These are phyloP conservation scores for Ustilaginoidea virens DNA, from an alignment of 2,329 filamentous ascomycete genomes.

Conservation along the genomic window DNA sequence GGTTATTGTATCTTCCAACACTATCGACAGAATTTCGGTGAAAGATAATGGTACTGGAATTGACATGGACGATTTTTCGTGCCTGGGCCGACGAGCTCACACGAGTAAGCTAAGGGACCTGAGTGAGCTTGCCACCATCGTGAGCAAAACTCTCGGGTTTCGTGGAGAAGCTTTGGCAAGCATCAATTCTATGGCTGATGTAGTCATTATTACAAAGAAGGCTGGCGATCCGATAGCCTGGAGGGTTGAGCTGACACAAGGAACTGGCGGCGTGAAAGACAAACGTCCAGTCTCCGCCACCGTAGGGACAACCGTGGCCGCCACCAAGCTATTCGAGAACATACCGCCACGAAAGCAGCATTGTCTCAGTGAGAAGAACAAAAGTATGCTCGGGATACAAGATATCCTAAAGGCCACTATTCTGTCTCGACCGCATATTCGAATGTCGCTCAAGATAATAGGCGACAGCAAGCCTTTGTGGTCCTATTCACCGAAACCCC, in stretches of 20 bases:
- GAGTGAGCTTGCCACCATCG: slow-evolving; percentile 41
- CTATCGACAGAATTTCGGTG: slow-evolving; percentile 53
- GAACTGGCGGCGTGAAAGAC: slow-evolving; percentile 15
- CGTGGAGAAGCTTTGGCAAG: slow-evolving; percentile 60
- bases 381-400: slow-evolving; percentile 41
- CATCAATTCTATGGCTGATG: slow-evolving; percentile 40
- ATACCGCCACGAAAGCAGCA: slow-evolving; percentile 49
- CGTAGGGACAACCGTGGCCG: slow-evolving; percentile 53
- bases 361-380: slow-evolving; percentile 40
- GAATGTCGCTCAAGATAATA: slow-evolving; percentile 42
- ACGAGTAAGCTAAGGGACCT: slow-evolving; percentile 60
- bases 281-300: slow-evolving; percentile 31
- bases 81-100: slow-evolving; percentile 49
- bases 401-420: slow-evolving; percentile 47
- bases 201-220: slow-evolving; percentile 49
- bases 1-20: slow-evolving; percentile 47
- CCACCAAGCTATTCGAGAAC: slow-evolving; percentile 40
- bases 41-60: slow-evolving; percentile 65
- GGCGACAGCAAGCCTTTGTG: slow-evolving; percentile 37
- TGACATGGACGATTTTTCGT: slow-evolving; percentile 39
- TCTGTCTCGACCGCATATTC: slow-evolving; percentile 47
- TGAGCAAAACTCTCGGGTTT: slow-evolving; percentile 53
- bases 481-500: slow-evolving; percentile 43
- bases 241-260: slow-evolving; percentile 25
- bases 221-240: slow-evolving; percentile 43